Evolutionary conservation across 768 basidiomycete species (phyloP), one percentile per base, ranked within the genome.

Genomic region (Calvatia gigantea): DNA sequence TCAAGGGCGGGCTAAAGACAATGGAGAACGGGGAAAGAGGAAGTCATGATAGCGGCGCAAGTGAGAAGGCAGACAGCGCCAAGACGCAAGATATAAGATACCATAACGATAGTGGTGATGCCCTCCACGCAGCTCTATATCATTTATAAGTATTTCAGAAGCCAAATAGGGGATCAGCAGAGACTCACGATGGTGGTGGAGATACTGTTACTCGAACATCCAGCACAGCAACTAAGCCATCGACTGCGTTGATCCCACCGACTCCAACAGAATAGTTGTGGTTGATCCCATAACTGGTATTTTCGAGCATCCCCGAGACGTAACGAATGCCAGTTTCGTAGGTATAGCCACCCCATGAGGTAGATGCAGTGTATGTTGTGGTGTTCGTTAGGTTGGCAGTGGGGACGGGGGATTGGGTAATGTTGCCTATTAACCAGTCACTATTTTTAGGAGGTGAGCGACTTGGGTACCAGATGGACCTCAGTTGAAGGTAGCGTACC

Each of bases 341-440:
- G 12, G 84, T 89, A 62, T 83, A 96, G 2, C 83, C 83, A 35
- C 66, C 76, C 60, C 69, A 85, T 0, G 84, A 78, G 3, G 88
- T 87, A 14, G 76, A 73, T 0, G 88, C 92, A 1, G 76, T 74
- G 66, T 71, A 92, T 0, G 82, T 81, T 27, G 83, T 77, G 29
- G 67, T 64, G 61, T 89, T 85, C n/a, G 79, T 84, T 44, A 89
- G 62, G 37, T 72, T 67, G 32, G 62, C 14, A 0, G 83, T 80
- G 15, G 75, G 72, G 51, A 87, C 72, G 8, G 68, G 41, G 21
- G 76, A 72, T 19, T 70, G 66, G 0, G 93, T 94, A 21, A 89
- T 85, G 65, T 94, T 94, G 19, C 89, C 91, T 23, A 95, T 73
- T n/a, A 96, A 71, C 77, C 82, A 88, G 65, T 97, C 93, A 23